Percentiles rank a stretch among this genome's conserved stretches.
phyloP scores from a whole-genome alignment of 1,284 basidiomycete genomes.

The Fomitopsis betulina region DNA sequence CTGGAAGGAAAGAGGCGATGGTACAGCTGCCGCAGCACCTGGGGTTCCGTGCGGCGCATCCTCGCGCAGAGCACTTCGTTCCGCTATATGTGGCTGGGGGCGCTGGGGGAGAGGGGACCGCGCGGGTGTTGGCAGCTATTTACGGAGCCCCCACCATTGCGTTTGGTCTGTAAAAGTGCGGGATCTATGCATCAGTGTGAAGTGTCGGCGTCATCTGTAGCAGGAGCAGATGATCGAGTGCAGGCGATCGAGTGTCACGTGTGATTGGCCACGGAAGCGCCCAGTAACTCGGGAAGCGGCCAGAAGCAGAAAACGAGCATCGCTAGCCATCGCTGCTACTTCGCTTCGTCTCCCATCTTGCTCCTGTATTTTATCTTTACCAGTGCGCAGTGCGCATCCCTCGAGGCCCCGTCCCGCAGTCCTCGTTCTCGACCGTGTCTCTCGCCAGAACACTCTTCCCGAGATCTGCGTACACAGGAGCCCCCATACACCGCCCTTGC shows the following conservation, averaged over 20 bases:
- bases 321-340: background rate
- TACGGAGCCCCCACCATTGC: conserved; percentile 59
- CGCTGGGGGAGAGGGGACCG: conserved; percentile 55
- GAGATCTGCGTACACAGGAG: conserved; percentile 5
- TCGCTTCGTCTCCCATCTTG: background rate
- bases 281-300: background rate
- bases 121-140: conserved; percentile 44
- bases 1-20: conserved; percentile 39
- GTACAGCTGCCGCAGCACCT: conserved; percentile 47
- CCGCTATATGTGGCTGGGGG: conserved; percentile 71
- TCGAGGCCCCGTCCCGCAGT: background rate
- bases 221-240: background rate
- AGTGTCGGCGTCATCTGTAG: no score
- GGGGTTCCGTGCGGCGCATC: conserved; percentile 62
- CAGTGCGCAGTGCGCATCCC: conserved; percentile 21
- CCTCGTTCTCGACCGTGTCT: background rate
- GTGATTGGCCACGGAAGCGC: background rate
- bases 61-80: conserved; percentile 70
- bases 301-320: background rate
- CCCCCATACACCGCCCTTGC: conserved; percentile 15
- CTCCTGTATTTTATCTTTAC: conserved; percentile 16
- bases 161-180: conserved; percentile 43
- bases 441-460: background rate
- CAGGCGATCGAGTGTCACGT: conserved; percentile 1
- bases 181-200: no score